A percentile compares a stretch with the other conserved stretches of the same genome.
Evolutionary conservation across 306 rosid genomes (phyloP).

Genomic region (Rosa chinensis): DNA sequence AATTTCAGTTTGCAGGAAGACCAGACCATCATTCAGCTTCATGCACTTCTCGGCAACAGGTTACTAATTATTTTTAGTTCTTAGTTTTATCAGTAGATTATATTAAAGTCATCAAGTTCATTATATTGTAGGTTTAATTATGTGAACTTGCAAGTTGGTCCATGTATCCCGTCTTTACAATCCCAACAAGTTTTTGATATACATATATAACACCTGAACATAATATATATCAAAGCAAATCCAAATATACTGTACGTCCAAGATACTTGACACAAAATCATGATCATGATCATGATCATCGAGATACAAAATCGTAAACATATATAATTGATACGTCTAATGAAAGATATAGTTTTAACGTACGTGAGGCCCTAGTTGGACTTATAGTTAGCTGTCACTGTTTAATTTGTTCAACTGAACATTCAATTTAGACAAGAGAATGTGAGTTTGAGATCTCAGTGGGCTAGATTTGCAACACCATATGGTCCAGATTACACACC

Average conservation of each 20-base stretch:
- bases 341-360: background rate
- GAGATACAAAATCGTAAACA: background rate
- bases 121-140: background rate
- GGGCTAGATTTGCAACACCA: background rate
- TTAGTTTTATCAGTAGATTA: background rate
- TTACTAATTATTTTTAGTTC: background rate
- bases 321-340: background rate
- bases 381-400: background rate
- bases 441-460: background rate
- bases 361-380: background rate
- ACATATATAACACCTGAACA: too few species aligned
- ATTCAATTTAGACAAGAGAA: background rate
- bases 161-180: too few species aligned
- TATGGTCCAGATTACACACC: background rate
- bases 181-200: too few species aligned
- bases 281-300: background rate
- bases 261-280: too few species aligned
- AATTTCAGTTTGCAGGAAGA: slow-evolving; percentile 22
- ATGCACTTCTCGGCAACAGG: slow-evolving; percentile 29
- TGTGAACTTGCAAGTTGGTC: background rate
- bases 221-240: too few species aligned
- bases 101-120: background rate
- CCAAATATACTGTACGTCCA: too few species aligned
- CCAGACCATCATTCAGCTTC: slow-evolving; percentile 26
- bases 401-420: background rate